Evolutionary conservation across 352 stramenopile species (phyloP).

Genomic region (Pythium oligandrum): DNA sequence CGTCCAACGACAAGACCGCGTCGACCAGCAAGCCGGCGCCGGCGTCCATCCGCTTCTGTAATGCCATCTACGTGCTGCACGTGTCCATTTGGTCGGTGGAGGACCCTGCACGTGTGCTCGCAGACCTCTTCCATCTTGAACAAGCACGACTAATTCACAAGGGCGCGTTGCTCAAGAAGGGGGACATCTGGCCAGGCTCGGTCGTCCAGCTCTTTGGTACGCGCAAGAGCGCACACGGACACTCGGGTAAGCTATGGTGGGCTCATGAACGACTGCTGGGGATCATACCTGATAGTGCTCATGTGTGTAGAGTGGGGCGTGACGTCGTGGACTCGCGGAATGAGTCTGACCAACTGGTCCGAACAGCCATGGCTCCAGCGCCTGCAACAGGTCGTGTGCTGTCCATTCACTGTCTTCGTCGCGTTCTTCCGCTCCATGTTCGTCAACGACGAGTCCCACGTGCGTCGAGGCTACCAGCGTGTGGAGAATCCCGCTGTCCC

Average conservation of each 20-base stretch:
- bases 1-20: conserved; percentile 5
- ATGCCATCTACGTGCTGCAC: conserved; percentile 70
- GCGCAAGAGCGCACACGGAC: conserved; percentile 21
- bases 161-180: conserved; percentile 78
- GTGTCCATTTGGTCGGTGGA: conserved; percentile 78
- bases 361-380: conserved; percentile 33
- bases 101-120: conserved; percentile 56
- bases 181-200: conserved; percentile 73
- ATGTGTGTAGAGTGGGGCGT: too few species aligned
- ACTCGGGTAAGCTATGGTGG: too few species aligned
- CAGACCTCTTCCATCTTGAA: conserved; percentile 69
- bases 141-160: conserved; percentile 72
- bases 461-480: conserved; percentile 41
- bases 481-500: conserved; percentile 14
- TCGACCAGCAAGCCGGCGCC: conserved; percentile 14
- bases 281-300: too few species aligned
- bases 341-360: conserved; percentile 10
- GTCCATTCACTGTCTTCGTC: conserved; percentile 51
- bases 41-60: conserved; percentile 75
- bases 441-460: conserved; percentile 19
- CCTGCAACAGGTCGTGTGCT: conserved; percentile 54
- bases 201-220: conserved; percentile 83
- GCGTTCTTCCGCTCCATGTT: conserved; percentile 76
- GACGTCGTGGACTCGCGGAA: too few species aligned
- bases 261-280: too few species aligned